Evolutionary conservation across 1,284 basidiomycete species (phyloP).

Genomic region (Leccinum fallax): DNA sequence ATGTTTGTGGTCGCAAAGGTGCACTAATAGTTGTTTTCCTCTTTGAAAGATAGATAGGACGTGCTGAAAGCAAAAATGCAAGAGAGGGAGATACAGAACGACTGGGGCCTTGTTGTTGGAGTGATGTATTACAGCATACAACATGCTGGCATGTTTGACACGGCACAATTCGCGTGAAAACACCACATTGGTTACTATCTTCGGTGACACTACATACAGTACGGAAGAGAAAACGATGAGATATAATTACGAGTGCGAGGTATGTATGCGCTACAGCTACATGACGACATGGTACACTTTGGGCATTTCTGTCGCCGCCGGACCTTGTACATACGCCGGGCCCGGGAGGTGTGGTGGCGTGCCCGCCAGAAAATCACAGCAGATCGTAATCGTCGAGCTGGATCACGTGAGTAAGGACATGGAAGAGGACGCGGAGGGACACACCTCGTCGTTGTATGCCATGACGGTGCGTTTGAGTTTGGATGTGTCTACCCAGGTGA

Average conservation of each 20-base stretch:
- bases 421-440: constrained; percentile 18
- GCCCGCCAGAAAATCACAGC: constrained; percentile 48
- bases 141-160: constrained; percentile 17
- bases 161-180: constrained; percentile 28
- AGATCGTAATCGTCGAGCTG: constrained; percentile 92
- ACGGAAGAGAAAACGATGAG: neutral
- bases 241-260: neutral
- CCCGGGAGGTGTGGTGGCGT: neutral
- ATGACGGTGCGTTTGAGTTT: constrained; percentile 96
- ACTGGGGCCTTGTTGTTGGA: constrained; percentile 1
- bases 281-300: neutral
- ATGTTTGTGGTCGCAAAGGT: constrained; percentile 34
- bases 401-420: constrained; percentile 13
- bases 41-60: constrained; percentile 13
- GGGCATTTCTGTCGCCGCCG: neutral
- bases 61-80: constrained; percentile 8
- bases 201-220: constrained; percentile 12
- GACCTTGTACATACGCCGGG: neutral
- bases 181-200: constrained; percentile 10
- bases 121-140: constrained; percentile 6
- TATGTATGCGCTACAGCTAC: neutral
- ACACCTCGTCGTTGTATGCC: constrained; percentile 95
- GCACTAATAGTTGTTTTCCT: constrained; percentile 13
- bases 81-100: constrained; percentile 8
- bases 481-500: constrained; percentile 98